Percentiles rank a stretch among this genome's conserved stretches.
Conservation (phyloP, 805 yeast species). For the Suhomyces kilbournensis region DNA sequence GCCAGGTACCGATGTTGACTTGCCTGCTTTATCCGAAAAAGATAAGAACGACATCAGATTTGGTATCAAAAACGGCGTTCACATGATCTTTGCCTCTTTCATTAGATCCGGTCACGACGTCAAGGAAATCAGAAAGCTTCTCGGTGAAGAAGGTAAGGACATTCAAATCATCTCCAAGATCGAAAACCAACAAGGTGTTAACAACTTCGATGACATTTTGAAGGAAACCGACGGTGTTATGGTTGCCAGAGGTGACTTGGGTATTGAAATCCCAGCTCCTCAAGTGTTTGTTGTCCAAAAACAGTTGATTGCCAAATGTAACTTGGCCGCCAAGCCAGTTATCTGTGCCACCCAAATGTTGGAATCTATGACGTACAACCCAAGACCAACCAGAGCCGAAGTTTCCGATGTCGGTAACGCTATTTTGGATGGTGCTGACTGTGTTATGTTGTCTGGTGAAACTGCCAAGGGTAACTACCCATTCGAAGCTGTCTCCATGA, state of each 20-base stretch:
- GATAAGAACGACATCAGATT: conserved; percentile 88
- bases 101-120: conserved; percentile 94
- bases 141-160: conserved; percentile 95
- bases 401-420: conserved; percentile 99
- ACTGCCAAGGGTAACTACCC: conserved; percentile 99
- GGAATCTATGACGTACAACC: conserved; percentile 99
- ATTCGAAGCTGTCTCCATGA: conserved; percentile 94
- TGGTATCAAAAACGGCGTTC: conserved; percentile 97
- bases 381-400: conserved; percentile 99
- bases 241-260: conserved; percentile 99
- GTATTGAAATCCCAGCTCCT: conserved; percentile 99
- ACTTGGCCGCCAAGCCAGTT: conserved; percentile 98
- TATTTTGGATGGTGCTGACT: conserved; percentile 98
- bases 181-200: conserved; percentile 99
- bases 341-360: conserved; percentile 99
- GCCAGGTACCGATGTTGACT: conserved; percentile 98
- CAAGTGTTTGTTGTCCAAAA: conserved; percentile 98
- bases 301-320: conserved; percentile 98
- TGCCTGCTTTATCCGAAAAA: conserved; percentile 97
- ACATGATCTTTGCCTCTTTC: conserved; percentile 98
- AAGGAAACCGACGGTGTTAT: conserved; percentile 96
- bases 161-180: conserved; percentile 96
- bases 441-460: conserved; percentile 99
- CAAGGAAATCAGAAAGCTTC: conserved; percentile 82
- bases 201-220: conserved; percentile 97